phyloP scores from a whole-genome alignment of 306 rosid species.

The Cucurbita ficifolia region DNA sequence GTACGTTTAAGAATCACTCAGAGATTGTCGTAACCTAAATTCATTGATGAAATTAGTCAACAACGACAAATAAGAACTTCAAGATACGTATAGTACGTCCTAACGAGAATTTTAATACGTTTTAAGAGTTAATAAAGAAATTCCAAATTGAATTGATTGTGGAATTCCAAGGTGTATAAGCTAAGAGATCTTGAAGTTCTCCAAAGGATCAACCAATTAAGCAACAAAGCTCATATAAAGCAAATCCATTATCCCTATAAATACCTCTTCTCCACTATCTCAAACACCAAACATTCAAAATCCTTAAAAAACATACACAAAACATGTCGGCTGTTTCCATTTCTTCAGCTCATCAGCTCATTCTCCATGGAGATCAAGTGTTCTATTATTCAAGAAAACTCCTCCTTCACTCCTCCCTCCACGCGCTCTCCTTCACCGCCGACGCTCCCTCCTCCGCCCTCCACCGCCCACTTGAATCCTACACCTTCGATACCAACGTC shows the following conservation, averaged over 20 bases:
- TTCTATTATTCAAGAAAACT: conserved; percentile 48
- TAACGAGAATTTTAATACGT: too few relatives aligned
- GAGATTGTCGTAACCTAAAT: too few relatives aligned
- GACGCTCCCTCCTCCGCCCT: conserved; percentile 14
- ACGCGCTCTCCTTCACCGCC: conserved; percentile 11
- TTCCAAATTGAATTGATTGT: not conserved
- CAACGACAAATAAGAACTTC: too few relatives aligned
- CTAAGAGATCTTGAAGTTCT: too few relatives aligned
- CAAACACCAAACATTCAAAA: not conserved
- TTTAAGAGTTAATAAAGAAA: too few relatives aligned
- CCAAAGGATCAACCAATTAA: too few relatives aligned
- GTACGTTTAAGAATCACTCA: too few relatives aligned
- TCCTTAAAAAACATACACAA: not conserved
- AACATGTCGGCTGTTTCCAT: conserved; percentile 29
- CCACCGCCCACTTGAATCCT: conserved; percentile 21
- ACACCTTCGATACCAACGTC: conserved; percentile 59
- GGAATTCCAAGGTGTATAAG: too few relatives aligned
- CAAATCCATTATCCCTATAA: not conserved
- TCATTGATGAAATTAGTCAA: too few relatives aligned
- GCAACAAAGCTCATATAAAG: not conserved
- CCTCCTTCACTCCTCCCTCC: conserved; percentile 26
- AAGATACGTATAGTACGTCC: too few relatives aligned
- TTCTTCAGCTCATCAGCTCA: conserved; percentile 12
- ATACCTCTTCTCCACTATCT: not conserved
- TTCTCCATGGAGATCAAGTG: not conserved